Evolutionary conservation across 139 green algal species (phyloP).

Genomic region (Chlorella sorokiniana): DNA sequence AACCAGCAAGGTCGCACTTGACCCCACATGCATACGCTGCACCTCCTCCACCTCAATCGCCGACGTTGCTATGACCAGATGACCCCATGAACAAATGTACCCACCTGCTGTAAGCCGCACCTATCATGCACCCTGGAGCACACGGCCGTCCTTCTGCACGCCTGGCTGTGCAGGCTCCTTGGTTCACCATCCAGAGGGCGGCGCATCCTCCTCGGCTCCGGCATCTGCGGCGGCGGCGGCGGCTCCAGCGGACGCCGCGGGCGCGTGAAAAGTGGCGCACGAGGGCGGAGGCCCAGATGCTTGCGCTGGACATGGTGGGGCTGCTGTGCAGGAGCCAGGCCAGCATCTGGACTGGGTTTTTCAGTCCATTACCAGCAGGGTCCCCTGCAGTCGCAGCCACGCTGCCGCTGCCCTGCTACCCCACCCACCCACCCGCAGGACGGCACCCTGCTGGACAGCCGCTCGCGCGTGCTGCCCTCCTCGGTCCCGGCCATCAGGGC

Average conservation of each 20-base stretch:
- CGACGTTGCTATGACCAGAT: too few relatives aligned
- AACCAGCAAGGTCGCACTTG: too few relatives aligned
- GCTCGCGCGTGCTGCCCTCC: slow-evolving; percentile 61
- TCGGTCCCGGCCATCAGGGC: slow-evolving; percentile 70
- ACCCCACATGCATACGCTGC: too few relatives aligned
- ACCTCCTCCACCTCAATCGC: too few relatives aligned
- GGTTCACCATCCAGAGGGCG: slow-evolving; percentile 2
- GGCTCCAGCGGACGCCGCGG: not conserved
- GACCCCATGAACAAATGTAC: too few relatives aligned
- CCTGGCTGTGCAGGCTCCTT: not conserved
- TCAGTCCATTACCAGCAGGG: too few relatives aligned
- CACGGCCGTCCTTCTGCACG: not conserved
- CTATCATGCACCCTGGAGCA: too few relatives aligned
- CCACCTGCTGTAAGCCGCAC: too few relatives aligned
- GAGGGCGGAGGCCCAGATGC: slow-evolving; percentile 40
- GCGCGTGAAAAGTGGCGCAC: slow-evolving; percentile 20
- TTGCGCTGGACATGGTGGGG: slow-evolving; percentile 77
- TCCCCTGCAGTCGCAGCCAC: too few relatives aligned
- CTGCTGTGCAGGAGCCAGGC: not conserved
- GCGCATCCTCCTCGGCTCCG: not conserved
- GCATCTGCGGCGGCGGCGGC: not conserved
- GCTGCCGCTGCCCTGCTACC: not conserved
- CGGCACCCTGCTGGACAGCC: slow-evolving; percentile 74
- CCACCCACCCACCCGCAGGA: slow-evolving; percentile 39
- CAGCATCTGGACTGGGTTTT: too few relatives aligned